Evolutionary conservation across 768 basidiomycete species (phyloP).

Genomic region (Daedaleopsis sinensis): DNA sequence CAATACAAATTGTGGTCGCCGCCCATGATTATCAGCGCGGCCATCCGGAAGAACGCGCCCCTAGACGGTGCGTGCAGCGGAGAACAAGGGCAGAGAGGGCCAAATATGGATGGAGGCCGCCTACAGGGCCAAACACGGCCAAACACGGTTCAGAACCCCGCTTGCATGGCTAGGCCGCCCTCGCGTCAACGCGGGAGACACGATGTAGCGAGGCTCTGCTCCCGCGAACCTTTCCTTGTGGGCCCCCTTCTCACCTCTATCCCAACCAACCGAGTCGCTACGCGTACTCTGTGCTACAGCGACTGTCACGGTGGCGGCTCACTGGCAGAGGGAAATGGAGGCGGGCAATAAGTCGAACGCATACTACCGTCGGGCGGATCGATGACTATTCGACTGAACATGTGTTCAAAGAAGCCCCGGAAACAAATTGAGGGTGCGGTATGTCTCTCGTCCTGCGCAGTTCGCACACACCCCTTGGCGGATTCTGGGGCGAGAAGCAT

Average conservation of each 20-base stretch:
- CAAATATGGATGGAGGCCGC: neutral
- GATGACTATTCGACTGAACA: neutral
- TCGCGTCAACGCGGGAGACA: neutral
- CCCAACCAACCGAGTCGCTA: too few species aligned
- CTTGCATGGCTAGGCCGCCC: neutral
- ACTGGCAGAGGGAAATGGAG: neutral
- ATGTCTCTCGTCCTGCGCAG: neutral
- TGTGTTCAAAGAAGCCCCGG: neutral
- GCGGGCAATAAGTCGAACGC: neutral
- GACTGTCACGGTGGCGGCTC: neutral
- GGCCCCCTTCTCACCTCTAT: too few species aligned
- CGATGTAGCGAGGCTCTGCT: neutral
- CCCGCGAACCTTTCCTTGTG: too few species aligned
- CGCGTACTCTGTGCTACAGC: too few species aligned
- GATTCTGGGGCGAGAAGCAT: neutral
- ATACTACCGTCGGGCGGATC: neutral
- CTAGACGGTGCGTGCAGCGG: slow-evolving; percentile 4
- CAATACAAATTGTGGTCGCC: neutral
- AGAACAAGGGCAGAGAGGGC: slow-evolving; percentile 7
- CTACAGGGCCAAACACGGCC: slow-evolving; percentile 11
- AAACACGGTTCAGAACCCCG: neutral
- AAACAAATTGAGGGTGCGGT: neutral
- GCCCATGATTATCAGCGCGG: slow-evolving; percentile 1
- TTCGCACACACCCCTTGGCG: neutral
- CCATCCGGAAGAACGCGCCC: slow-evolving; percentile 1